These are phyloP conservation scores for Podospora bellae-mahoneyi DNA, from an alignment of 495 filamentous ascomycete species.

Conservation along the genomic window DNA sequence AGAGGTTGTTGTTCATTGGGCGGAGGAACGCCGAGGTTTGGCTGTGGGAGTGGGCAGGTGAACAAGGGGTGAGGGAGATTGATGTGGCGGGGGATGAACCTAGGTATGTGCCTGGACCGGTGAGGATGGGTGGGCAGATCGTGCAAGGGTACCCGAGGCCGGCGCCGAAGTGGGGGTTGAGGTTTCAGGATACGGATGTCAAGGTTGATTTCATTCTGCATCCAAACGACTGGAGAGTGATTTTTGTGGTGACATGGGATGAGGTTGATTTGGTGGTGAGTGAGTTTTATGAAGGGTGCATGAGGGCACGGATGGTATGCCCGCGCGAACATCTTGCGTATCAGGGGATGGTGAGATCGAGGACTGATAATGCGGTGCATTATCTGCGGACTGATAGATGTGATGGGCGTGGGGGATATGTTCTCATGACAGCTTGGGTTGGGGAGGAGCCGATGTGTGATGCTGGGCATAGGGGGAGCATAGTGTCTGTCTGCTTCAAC, in stretches of 20 bases:
- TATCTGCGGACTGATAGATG: conserved; percentile 17
- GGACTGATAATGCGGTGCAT: neutral
- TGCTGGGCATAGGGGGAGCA: neutral
- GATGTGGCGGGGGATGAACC: neutral
- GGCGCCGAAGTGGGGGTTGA: conserved; percentile 9
- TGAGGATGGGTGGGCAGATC: conserved; percentile 9
- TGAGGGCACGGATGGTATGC: neutral
- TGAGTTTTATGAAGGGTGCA: neutral
- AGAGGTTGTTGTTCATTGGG: neutral
- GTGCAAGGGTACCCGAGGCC: conserved; percentile 3
- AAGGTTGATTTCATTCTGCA: conserved; percentile 20
- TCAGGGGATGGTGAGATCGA: neutral
- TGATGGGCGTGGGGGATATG: conserved; percentile 16
- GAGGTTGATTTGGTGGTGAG: neutral
- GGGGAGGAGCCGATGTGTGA: neutral
- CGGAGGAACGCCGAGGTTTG: neutral
- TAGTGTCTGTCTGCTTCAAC: conserved; percentile 18
- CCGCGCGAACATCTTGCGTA: neutral
- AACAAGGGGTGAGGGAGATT: neutral
- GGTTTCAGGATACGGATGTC: conserved; percentile 15
- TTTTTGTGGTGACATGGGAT: neutral
- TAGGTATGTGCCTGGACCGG: neutral
- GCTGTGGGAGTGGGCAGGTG: neutral
- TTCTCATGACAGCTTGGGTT: conserved; percentile 14
- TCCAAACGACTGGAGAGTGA: conserved; percentile 5